Conservation (phyloP, 805 yeast species). For the Sporopachydermia quercuum region DNA sequence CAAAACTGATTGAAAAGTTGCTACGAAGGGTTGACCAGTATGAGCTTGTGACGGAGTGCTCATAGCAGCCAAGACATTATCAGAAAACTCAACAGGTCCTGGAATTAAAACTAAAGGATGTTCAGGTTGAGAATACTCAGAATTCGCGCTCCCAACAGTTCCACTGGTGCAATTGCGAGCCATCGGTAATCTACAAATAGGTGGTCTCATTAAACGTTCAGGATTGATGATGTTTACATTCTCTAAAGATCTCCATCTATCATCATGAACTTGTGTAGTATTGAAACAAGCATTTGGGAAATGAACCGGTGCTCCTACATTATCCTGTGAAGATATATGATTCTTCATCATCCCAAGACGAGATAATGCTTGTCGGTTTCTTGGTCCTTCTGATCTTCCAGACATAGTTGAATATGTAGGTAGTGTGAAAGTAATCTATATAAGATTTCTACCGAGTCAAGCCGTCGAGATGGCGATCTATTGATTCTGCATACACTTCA, state of each 20-base stretch:
- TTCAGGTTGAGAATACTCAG: constrained; percentile 11
- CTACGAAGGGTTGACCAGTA: constrained; percentile 71
- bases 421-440: constrained; percentile 1
- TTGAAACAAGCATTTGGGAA: neutral
- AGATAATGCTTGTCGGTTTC: neutral
- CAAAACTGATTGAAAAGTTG: constrained; percentile 56
- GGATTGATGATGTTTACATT: neutral
- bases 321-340: neutral
- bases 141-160: neutral
- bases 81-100: constrained; percentile 79
- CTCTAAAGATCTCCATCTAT: constrained; percentile 1
- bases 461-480: no score
- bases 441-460: no score
- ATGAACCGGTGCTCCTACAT: neutral
- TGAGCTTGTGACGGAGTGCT: constrained; percentile 79
- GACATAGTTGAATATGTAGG: neutral
- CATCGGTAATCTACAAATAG: constrained; percentile 1
- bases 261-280: neutral
- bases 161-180: neutral
- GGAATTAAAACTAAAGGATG: constrained; percentile 49
- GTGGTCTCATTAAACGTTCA: neutral
- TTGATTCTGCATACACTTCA: no score
- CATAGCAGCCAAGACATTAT: constrained; percentile 65
- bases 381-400: neutral
- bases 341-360: neutral